A percentile compares a stretch with the other conserved stretches of the same genome.
phyloP scores from a whole-genome alignment of 768 basidiomycete genomes.

The Mycena belliarum region DNA sequence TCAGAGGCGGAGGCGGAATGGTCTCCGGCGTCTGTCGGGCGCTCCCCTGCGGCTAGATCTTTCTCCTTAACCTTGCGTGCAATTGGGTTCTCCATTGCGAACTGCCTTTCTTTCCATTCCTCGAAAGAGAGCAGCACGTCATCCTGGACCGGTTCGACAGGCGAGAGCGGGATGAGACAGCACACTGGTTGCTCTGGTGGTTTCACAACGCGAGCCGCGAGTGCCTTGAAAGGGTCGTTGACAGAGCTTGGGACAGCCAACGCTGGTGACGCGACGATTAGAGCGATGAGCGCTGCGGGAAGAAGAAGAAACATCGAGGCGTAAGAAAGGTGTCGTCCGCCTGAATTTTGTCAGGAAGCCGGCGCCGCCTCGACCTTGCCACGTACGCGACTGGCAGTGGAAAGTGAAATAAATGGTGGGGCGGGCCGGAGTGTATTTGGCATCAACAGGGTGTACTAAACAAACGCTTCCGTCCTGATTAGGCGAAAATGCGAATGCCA shows the following conservation, averaged over 20 bases:
- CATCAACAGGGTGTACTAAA: not conserved
- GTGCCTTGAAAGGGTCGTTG: slow-evolving; percentile 64
- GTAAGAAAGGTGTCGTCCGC: slow-evolving; percentile 1
- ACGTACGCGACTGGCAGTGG: slow-evolving; percentile 9
- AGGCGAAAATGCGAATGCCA: slow-evolving; percentile 13
- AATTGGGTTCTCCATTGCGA: slow-evolving; percentile 38
- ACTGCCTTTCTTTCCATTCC: slow-evolving; percentile 81
- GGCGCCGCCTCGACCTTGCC: slow-evolving; percentile 1
- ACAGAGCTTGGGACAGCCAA: slow-evolving; percentile 35
- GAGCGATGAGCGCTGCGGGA: slow-evolving; percentile 7
- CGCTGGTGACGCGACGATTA: slow-evolving; percentile 23
- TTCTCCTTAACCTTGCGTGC: slow-evolving; percentile 30
- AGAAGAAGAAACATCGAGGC: slow-evolving; percentile 12
- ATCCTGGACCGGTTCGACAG: slow-evolving; percentile 54
- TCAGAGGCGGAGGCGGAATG: slow-evolving; percentile 13
- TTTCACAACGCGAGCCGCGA: slow-evolving; percentile 50
- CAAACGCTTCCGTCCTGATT: slow-evolving; percentile 10
- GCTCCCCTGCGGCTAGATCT: slow-evolving; percentile 17
- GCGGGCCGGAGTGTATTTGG: no score
- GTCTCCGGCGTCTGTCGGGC: not conserved
- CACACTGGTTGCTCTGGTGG: slow-evolving; percentile 63
- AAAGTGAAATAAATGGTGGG: not conserved
- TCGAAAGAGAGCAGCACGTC: slow-evolving; percentile 79
- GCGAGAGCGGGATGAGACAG: slow-evolving; percentile 59
- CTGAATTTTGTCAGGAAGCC: not conserved